Evolutionary conservation across 2,329 filamentous ascomycete genomes (phyloP).

Genomic region (Fusarium proliferatum): DNA sequence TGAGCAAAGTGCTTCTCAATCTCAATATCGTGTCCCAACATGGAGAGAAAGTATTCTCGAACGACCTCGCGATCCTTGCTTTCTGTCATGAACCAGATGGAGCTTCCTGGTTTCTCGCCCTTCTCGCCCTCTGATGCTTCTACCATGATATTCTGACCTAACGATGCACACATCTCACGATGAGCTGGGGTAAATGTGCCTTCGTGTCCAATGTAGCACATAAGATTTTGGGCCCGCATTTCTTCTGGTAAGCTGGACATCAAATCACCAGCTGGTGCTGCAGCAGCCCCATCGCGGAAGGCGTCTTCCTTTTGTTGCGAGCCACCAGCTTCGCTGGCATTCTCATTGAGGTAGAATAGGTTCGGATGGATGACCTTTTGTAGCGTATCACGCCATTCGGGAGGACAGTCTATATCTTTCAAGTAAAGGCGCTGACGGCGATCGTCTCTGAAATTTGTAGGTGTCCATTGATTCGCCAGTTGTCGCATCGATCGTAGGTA

Average conservation of each 20-base stretch:
- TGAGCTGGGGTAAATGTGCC: conserved; percentile 96
- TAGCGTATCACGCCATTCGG: conserved; percentile 85
- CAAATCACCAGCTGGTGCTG: conserved; percentile 84
- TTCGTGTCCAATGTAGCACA: conserved; percentile 98
- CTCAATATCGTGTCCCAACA: conserved; percentile 94
- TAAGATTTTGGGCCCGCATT: conserved; percentile 95
- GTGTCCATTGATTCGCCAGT: conserved; percentile 84
- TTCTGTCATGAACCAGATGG: conserved; percentile 99
- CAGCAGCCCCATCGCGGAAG: conserved; percentile 64
- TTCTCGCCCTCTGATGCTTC: conserved; percentile 80
- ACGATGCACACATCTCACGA: conserved; percentile 95
- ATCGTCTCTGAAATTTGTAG: conserved; percentile 80
- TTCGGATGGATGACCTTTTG: conserved; percentile 80
- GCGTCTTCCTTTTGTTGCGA: conserved; percentile 52
- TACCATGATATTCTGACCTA: conserved; percentile 99
- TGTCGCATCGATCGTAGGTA: conserved; percentile 90
- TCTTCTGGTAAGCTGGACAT: conserved; percentile 90
- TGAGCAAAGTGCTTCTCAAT: conserved; percentile 98
- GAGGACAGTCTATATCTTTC: conserved; percentile 96
- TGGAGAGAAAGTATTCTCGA: conserved; percentile 92
- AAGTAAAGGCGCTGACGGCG: conserved; percentile 88
- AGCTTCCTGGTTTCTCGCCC: conserved; percentile 86
- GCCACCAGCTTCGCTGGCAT: conserved; percentile 59
- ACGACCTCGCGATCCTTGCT: conserved; percentile 91
- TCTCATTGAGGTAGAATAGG: conserved; percentile 92